Conservation (phyloP, 768 basidiomycete species). For the Termitomyces sp. region DNA sequence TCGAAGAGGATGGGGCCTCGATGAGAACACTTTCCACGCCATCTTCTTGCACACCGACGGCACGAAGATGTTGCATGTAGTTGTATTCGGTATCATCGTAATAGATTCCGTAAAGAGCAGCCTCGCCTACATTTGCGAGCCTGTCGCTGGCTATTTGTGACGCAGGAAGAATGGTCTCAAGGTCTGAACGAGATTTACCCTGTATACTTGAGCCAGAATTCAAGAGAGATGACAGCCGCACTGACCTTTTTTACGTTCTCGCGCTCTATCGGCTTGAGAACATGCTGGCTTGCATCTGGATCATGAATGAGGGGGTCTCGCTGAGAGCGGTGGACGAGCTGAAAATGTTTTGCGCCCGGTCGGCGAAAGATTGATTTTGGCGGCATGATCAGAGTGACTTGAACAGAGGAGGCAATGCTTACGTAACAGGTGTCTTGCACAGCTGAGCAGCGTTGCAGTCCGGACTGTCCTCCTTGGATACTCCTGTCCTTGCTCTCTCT, state of each 20-base stretch:
- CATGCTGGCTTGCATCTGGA: slow-evolving; percentile 80
- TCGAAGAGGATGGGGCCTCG: slow-evolving; percentile 55
- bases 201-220: slow-evolving; percentile 22
- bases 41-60: slow-evolving; percentile 70
- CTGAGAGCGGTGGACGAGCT: slow-evolving; percentile 95
- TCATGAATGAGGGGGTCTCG: slow-evolving; percentile 95
- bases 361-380: slow-evolving; percentile 85
- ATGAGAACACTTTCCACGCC: slow-evolving; percentile 78
- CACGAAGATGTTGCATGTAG: slow-evolving; percentile 94
- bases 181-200: slow-evolving; percentile 80
- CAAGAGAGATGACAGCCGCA: slow-evolving; percentile 4
- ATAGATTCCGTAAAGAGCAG: slow-evolving; percentile 83
- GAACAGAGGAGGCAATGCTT: slow-evolving; percentile 21
- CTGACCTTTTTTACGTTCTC: slow-evolving; percentile 64
- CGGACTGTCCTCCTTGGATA: slow-evolving; percentile 7
- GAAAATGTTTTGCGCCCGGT: slow-evolving; percentile 89
- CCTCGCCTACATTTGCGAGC: slow-evolving; percentile 73
- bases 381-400: slow-evolving; percentile 43
- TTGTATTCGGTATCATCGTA: slow-evolving; percentile 97
- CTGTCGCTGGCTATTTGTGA: slow-evolving; percentile 42
- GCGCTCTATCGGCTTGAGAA: slow-evolving; percentile 79
- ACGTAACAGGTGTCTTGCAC: slow-evolving; percentile 24
- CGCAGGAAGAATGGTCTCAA: slow-evolving; percentile 53
- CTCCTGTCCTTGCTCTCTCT: slow-evolving; percentile 4
- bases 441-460: slow-evolving; percentile 12